Evolutionary conservation across 192 early-diverging fungal genomes (phyloP).

Genomic region (Coemansia sp.): DNA sequence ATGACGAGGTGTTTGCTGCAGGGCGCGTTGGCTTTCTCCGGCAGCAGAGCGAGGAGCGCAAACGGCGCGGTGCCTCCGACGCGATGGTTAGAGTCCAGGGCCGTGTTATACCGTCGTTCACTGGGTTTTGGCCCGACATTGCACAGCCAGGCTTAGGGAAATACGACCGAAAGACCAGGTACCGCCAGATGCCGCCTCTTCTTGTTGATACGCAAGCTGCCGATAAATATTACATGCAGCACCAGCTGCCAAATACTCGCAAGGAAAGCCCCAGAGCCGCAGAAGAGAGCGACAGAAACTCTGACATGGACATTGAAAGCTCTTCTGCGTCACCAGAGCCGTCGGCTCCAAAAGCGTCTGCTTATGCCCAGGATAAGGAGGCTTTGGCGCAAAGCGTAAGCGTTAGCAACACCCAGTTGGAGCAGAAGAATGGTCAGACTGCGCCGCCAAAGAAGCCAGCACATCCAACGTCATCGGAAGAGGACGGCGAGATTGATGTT

Average conservation of each 20-base stretch:
- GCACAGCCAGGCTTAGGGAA: slow-evolving; percentile 34
- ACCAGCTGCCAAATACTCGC: neutral
- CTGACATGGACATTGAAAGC: slow-evolving; percentile 50
- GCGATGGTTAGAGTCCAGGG: slow-evolving; percentile 30
- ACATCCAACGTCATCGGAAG: slow-evolving; percentile 16
- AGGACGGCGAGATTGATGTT: slow-evolving; percentile 48
- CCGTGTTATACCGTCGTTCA: slow-evolving; percentile 39
- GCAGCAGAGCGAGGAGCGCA: slow-evolving; percentile 30
- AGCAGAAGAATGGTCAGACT: neutral
- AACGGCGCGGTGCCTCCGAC: neutral
- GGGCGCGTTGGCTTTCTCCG: slow-evolving; percentile 48
- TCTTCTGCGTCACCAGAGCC: neutral
- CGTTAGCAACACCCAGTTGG: neutral
- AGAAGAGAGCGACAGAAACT: slow-evolving; percentile 9
- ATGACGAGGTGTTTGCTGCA: slow-evolving; percentile 51
- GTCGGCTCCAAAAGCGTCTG: neutral
- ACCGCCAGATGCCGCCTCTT: slow-evolving; percentile 34
- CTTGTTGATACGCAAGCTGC: slow-evolving; percentile 8
- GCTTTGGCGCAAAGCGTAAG: neutral
- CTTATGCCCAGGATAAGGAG: neutral
- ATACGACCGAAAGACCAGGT: slow-evolving; percentile 29
- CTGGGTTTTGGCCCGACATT: slow-evolving; percentile 43
- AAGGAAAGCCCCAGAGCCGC: neutral
- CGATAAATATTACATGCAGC: slow-evolving; percentile 6
- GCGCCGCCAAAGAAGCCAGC: neutral